phyloP scores from a whole-genome alignment of 2,329 filamentous ascomycete species.

The Paecilomyces sp. region DNA sequence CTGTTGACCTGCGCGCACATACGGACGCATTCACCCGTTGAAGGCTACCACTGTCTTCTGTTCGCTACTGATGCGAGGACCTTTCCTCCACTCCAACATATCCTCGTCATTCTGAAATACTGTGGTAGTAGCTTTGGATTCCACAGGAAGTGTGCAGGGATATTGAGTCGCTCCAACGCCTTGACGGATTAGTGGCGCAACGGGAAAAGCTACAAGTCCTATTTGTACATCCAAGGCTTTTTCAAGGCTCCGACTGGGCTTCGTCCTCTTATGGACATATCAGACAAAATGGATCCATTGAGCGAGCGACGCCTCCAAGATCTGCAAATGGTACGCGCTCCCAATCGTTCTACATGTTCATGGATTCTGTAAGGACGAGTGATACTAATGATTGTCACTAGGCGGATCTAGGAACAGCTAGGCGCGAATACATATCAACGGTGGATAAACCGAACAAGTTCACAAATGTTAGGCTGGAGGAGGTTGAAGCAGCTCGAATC shows the following conservation, averaged over 20 bases:
- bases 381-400: constrained; percentile 8
- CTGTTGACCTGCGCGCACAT: neutral
- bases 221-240: neutral
- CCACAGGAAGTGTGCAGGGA: neutral
- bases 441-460: constrained; percentile 13
- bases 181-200: neutral
- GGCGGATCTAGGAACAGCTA: constrained; percentile 30
- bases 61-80: neutral
- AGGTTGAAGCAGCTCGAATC: constrained; percentile 20
- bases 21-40: neutral
- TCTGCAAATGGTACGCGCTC: constrained; percentile 21
- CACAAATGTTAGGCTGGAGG: constrained; percentile 9
- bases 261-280: constrained; percentile 2
- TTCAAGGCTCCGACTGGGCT: neutral
- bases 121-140: neutral
- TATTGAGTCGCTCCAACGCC: neutral
- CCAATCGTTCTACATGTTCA: neutral
- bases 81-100: neutral
- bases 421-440: constrained; percentile 30
- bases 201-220: neutral
- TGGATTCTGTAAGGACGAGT: neutral
- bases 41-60: neutral
- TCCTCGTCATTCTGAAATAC: neutral
- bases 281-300: constrained; percentile 7
- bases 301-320: constrained; percentile 14